Base-by-base conservation (phyloP, 163 green algal genomes). In the Chlorella variabilis region DNA sequence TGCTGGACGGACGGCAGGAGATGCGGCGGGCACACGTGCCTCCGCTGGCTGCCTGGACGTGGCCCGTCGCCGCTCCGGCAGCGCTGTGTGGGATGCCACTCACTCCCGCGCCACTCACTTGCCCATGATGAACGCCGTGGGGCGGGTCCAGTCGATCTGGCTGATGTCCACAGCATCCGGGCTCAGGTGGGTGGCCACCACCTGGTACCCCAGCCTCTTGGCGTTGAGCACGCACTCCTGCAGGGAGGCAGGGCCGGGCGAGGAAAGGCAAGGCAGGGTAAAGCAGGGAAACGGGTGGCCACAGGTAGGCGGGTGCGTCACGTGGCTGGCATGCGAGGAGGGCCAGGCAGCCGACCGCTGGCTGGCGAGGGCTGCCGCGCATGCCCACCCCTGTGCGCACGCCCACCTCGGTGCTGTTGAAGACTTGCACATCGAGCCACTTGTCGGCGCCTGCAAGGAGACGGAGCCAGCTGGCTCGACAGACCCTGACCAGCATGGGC, bases 41-140 rank as follows among this genome's bases (percentile, higher is more conserved):
- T n/a, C n/a, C n/a, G n/a, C n/a, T n/a, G n/a, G n/a, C n/a, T n/a
- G n/a, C n/a, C n/a, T n/a, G n/a, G n/a, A n/a, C n/a, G n/a, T n/a
- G n/a, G n/a, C n/a, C n/a, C n/a, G n/a, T n/a, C n/a, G n/a, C n/a
- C n/a, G n/a, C n/a, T n/a, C n/a, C n/a, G n/a, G n/a, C n/a, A n/a
- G n/a, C n/a, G n/a, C n/a, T n/a, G n/a, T n/a, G n/a, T n/a, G n/a
- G n/a, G n/a, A n/a, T 25, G 4, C 31, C 34, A 9, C 34, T 25
- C 4, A 48, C 29, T 39, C 83, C 87, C 87, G 45, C 84, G 49
- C 33, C 90, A 77, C 81, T 98, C 96, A 80, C n/a, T 99, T 98
- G 31, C 96, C 96, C 29, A 99, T 87, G 20, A 99, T 85, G 62
- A 99, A 85, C 1, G 95, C 95, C 17, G 95, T 98, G 13, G 96